phyloP scores from a whole-genome alignment of 2,329 filamentous ascomycete species.

The Amesomyces nigricolor region DNA sequence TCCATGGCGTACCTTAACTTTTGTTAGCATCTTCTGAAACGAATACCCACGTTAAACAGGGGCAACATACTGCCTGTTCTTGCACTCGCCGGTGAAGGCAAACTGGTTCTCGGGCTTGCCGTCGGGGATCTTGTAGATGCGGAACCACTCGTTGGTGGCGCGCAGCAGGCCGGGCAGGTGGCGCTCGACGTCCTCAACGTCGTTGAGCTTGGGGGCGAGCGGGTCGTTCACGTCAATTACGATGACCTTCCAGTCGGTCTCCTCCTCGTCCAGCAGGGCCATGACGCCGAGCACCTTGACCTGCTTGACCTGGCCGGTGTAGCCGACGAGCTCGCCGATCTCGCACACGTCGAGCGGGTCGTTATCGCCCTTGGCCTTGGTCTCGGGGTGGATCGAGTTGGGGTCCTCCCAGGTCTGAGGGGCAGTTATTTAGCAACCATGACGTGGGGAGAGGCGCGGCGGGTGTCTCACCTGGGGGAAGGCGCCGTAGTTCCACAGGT shows the following conservation, averaged over 20 bases:
- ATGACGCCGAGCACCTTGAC: constrained; percentile 99
- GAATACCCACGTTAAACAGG: not conserved
- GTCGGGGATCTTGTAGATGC: constrained; percentile 99
- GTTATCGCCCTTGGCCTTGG: constrained; percentile 99
- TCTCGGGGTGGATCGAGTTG: constrained; percentile 92
- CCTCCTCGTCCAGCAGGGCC: constrained; percentile 97
- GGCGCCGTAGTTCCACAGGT: constrained; percentile 99
- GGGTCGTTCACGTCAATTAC: constrained; percentile 99
- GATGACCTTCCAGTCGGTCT: constrained; percentile 99
- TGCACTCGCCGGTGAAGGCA: constrained; percentile 99
- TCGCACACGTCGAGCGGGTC: constrained; percentile 99
- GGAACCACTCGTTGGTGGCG: constrained; percentile 99
- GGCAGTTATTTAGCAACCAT: too few relatives aligned
- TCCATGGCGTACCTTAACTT: constrained; percentile 75
- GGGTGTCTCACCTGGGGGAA: constrained; percentile 59
- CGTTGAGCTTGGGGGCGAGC: constrained; percentile 91
- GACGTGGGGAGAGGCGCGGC: too few relatives aligned
- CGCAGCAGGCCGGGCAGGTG: constrained; percentile 94
- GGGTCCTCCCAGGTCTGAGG: constrained; percentile 96
- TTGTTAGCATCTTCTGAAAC: constrained; percentile 22
- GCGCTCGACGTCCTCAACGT: constrained; percentile 97
- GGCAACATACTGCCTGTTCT: constrained; percentile 82
- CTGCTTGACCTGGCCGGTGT: constrained; percentile 96
- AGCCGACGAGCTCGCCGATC: constrained; percentile 96
- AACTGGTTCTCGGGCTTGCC: constrained; percentile 99